Evolutionary conservation across 1,139 yeast genomes (phyloP).

Genomic region (Hyphopichia burtonii): DNA sequence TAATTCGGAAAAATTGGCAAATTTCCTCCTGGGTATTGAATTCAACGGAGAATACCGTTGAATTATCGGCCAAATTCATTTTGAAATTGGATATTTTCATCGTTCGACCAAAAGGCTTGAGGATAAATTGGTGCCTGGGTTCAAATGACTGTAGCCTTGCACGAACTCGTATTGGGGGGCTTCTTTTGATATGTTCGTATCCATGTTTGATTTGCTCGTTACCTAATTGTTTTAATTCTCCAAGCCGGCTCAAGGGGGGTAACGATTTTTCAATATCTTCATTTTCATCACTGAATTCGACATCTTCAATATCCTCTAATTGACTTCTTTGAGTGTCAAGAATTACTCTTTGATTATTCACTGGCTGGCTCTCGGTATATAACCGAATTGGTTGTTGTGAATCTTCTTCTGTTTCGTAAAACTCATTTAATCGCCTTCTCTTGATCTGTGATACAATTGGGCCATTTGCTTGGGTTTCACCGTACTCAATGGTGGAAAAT

Average conservation of each 20-base stretch:
- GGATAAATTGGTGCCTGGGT: constrained; percentile 21
- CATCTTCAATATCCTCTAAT: not conserved
- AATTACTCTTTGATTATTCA: not conserved
- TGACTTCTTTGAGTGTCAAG: not conserved
- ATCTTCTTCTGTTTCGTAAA: not conserved
- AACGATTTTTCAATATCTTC: not conserved
- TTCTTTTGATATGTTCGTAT: not conserved
- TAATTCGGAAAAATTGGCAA: constrained; percentile 24
- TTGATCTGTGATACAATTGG: not conserved
- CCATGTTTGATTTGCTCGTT: not conserved
- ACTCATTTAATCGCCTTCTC: not conserved
- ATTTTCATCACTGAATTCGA: not conserved
- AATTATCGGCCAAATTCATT: constrained; percentile 2
- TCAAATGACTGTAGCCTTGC: constrained; percentile 17
- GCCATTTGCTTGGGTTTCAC: not conserved
- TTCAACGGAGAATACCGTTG: constrained; percentile 18
- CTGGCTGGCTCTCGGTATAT: not conserved
- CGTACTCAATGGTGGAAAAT: not conserved
- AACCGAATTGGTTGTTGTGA: not conserved
- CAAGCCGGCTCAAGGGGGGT: not conserved
- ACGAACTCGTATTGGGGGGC: constrained; percentile 9
- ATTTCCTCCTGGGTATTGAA: constrained; percentile 25
- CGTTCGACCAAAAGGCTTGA: constrained; percentile 32
- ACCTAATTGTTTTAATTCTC: not conserved
- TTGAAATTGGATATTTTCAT: constrained; percentile 20